Evolutionary conservation across 2,329 filamentous ascomycete genomes (phyloP), one percentile per base, ranked within the genome.

Genomic region (Shiraia sp.): DNA sequence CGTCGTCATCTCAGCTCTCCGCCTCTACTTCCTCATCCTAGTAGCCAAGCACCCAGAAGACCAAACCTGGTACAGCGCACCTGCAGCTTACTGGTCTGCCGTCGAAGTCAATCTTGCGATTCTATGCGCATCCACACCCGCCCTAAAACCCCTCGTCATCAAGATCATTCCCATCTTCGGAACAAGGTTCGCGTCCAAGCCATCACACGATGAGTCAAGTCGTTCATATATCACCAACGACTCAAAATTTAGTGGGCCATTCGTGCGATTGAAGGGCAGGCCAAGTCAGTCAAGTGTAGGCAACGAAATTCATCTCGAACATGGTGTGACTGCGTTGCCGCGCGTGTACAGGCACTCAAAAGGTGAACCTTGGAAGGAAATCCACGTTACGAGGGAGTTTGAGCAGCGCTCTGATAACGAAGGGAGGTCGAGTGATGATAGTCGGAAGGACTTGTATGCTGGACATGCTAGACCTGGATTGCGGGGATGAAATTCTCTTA

Each of bases 31-130:
- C 22, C 42, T 63, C 13, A 38, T 45, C 26, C 29, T 40, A 1
- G 37, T 59, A 1, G 32, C 39, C 4, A 22, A 47, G 10, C 49
- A 59, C 29, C 38, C 26, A 6, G 41, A 53, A n/a, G 56, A 61
- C 24, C 14, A 14, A 10, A 53, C 51, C 6, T 63, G 50, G 47
- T 51, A 55, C 22, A 48, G 48, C 40, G 42, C 45, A 2, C 43
- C 46, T 12, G 33, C 53, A 16, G 55, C 50, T 13, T 59, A 51
- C 17, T 62, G 55, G 56, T 59, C 56, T 9, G 32, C 46, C 6
- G 49, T 65, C 32, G 58, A 64, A 47, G 36, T 52, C 19, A 60
- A 62, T 26, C 50, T 63, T 3, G 51, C 44, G 4, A 61, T 63
- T 31, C 48, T 63, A 3, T 64, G 60, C 41, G 60, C 60, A 8